phyloP scores from a whole-genome alignment of 495 filamentous ascomycete genomes.

The Xylaria intraflava region DNA sequence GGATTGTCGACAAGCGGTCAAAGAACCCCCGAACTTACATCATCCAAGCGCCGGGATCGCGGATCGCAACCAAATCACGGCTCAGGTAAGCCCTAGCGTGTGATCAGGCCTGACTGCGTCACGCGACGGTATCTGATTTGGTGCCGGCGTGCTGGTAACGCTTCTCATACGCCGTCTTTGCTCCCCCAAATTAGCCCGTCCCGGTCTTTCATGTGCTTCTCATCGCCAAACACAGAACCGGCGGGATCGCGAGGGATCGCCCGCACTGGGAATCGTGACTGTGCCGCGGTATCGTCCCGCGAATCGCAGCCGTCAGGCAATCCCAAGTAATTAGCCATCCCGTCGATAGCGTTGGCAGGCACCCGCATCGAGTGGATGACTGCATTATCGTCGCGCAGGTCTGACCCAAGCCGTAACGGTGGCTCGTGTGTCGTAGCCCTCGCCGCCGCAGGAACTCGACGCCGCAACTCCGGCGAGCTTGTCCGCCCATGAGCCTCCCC shows the following conservation, averaged over 20 bases:
- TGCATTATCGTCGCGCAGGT: background rate
- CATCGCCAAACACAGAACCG: no score
- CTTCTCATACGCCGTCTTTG: background rate
- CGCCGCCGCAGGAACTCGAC: background rate
- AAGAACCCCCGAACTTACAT: background rate
- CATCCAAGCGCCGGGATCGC: background rate
- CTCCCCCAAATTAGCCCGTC: background rate
- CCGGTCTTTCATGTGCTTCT: no score
- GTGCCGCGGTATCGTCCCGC: no score
- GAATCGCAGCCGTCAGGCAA: background rate
- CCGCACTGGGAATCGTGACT: background rate
- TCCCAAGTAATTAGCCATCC: background rate
- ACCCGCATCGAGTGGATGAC: background rate
- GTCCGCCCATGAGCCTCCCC: background rate
- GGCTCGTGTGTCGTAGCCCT: background rate
- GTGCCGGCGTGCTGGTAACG: background rate
- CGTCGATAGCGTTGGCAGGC: background rate
- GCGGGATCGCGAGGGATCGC: background rate
- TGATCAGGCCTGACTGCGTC: conserved; percentile 1
- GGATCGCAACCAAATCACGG: background rate
- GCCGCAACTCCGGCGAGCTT: background rate
- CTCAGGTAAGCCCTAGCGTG: conserved; percentile 1
- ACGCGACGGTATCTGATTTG: background rate
- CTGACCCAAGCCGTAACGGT: background rate
- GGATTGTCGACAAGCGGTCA: background rate